phyloP scores from a whole-genome alignment of 2,329 filamentous ascomycete species.

The Colletotrichum brevisporum region DNA sequence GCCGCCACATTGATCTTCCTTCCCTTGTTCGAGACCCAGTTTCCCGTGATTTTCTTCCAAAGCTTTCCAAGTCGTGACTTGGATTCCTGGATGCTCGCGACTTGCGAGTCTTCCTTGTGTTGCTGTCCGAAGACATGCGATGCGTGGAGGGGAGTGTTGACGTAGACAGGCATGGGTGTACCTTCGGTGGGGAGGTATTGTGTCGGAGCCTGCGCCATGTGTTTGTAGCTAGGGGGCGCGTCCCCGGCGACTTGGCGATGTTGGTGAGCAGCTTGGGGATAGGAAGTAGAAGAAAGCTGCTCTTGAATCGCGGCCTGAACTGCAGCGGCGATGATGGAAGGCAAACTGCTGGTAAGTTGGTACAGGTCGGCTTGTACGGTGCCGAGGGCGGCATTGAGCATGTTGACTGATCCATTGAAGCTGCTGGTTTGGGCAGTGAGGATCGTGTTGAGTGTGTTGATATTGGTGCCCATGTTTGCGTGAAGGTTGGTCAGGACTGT shows the following conservation, averaged over 20 bases:
- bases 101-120: not conserved
- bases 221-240: constrained; percentile 2
- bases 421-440: not conserved
- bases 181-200: not conserved
- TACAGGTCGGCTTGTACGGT: not conserved
- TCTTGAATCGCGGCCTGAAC: constrained; percentile 5
- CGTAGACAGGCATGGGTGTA: not conserved
- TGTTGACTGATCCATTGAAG: not conserved
- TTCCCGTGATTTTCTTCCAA: not conserved
- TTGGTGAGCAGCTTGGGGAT: fast-evolving
- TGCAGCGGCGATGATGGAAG: not conserved
- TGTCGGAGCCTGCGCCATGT: not conserved
- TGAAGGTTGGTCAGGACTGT: no score
- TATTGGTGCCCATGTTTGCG: no score
- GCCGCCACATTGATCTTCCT: not conserved
- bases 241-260: not conserved
- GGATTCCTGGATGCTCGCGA: not conserved
- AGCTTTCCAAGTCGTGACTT: constrained; percentile 4
- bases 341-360: not conserved
- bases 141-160: not conserved
- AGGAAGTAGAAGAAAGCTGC: not conserved
- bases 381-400: constrained; percentile 19
- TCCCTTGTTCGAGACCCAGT: not conserved
- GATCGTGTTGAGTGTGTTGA: not conserved
- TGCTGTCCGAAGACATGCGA: not conserved